Evolutionary conservation across 306 rosid species (phyloP).

Genomic region (Sophora flavescens): DNA sequence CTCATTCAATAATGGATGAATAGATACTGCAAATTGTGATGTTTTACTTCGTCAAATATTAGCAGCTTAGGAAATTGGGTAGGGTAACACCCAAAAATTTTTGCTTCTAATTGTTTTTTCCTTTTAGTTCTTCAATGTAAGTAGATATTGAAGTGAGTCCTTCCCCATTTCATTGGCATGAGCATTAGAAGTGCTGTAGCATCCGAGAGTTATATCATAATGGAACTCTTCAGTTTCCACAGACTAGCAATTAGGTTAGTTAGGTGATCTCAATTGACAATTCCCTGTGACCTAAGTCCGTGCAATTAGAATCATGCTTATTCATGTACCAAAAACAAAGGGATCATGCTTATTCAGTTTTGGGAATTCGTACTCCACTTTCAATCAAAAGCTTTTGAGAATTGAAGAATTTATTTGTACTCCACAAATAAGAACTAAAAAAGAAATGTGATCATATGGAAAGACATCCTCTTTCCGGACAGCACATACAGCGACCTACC

Average conservation of each 20-base stretch:
- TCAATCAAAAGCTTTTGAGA: not conserved
- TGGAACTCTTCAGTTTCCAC: not conserved
- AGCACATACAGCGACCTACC: no score
- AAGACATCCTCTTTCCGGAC: no score
- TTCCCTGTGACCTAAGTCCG: not conserved
- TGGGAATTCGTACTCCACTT: not conserved
- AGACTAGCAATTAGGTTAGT: not conserved
- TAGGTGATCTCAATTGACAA: no score
- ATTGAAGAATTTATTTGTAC: not conserved
- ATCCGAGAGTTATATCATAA: not conserved
- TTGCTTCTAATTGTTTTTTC: not conserved
- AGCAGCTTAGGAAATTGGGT: not conserved
- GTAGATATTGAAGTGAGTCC: not conserved
- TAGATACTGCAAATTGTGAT: conserved; percentile 16
- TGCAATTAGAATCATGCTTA: not conserved
- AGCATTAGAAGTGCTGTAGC: not conserved
- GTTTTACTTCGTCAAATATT: not conserved
- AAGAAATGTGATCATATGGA: no score
- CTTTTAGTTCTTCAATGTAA: not conserved
- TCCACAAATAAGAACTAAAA: no score
- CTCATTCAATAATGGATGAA: conserved; percentile 56
- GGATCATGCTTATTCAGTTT: not conserved
- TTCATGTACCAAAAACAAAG: no score
- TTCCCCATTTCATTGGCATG: not conserved
- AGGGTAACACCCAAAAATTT: not conserved